Base-by-base conservation (phyloP, 345 rosid species). In the Stellera chamaejasme region DNA sequence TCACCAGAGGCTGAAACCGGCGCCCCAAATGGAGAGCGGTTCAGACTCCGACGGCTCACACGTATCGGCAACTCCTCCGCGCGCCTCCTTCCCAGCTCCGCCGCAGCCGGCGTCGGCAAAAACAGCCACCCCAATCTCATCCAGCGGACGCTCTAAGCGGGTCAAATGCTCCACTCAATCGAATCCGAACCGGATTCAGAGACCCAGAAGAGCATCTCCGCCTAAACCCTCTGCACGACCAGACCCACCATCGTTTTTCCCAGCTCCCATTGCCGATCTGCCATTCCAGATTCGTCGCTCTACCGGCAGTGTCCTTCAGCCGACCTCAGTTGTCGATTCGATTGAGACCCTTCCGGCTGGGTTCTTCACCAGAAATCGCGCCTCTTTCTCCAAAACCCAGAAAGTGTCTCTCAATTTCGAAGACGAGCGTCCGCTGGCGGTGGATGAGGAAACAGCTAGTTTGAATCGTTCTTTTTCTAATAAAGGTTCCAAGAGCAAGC, bases 11-110 rank as follows among this genome's bases (percentile, higher is more conserved):
- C 39, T 32, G 7, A 32, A 32, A 32, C 5, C 39, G 39, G 7
- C 7, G 9, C 39, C 39, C 39, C 7, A 32, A 8, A 82, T 90
- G 92, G 90, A 85, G 46, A 73, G 83, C 65, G 94, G 82, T 68
- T 80, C 96, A 46, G 93, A 88, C 68, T 88, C 97, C 74, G 88
- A 74, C 56, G 87, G 89, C 25, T 92, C 97, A 46, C 85, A 86
- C 74, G 58, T 92, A 68, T 88, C 98, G 56, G 77, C 84, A 57
- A 92, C 98, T 58, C 95, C 98, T 75, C 98, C 98, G 5, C 73
- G 90, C 48, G 75, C 65, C 55, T 46, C 70, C 11, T 64, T 48
- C 43, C 77, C 72, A 0, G 70, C 79, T 1, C 64, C 63, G 2
- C 62, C 13, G 12, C 64, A 57, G 6, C 77, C 60, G 10, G 52